A percentile compares a stretch with the other conserved stretches of the same genome.
Conservation (phyloP, 139 green algal species). For the Closterium sp. region DNA sequence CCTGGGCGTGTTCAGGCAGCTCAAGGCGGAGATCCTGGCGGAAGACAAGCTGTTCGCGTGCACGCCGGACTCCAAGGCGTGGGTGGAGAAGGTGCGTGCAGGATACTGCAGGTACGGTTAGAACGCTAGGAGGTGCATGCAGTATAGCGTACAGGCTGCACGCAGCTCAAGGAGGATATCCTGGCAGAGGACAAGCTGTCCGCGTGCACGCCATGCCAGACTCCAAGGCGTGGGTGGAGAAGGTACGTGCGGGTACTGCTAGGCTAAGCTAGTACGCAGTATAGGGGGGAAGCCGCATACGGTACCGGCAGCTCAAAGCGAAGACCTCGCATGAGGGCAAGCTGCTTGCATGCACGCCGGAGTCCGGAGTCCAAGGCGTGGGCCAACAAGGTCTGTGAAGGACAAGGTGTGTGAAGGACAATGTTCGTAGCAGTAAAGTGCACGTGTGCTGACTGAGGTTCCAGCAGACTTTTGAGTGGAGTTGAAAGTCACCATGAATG, state of each 20-base stretch:
- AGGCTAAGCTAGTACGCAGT: too few relatives aligned
- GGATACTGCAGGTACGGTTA: neutral
- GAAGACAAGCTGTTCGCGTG: slow-evolving; percentile 6
- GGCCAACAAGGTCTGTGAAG: too few relatives aligned
- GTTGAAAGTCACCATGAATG: too few relatives aligned
- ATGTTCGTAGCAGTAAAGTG: too few relatives aligned
- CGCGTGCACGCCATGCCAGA: slow-evolving; percentile 10
- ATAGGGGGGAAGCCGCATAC: too few relatives aligned
- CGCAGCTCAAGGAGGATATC: slow-evolving; percentile 9
- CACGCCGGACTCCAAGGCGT: slow-evolving; percentile 14
- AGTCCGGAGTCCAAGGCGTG: slow-evolving; percentile 17
- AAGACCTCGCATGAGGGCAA: neutral
- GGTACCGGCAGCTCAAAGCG: slow-evolving; percentile 17
- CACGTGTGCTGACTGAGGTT: too few relatives aligned
- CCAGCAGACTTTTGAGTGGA: too few relatives aligned
- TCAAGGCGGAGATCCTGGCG: slow-evolving; percentile 14
- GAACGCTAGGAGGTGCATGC: too few relatives aligned
- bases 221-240: slow-evolving; percentile 22
- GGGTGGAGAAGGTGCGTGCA: slow-evolving; percentile 28
- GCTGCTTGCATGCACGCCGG: slow-evolving; percentile 11
- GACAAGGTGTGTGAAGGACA: too few relatives aligned
- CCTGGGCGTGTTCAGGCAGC: slow-evolving; percentile 8
- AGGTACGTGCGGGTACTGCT: neutral
- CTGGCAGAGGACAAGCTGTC: slow-evolving; percentile 2
- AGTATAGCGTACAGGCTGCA: too few relatives aligned